These are phyloP conservation scores for Eimeria necatrix DNA, from an alignment of 169 alveolate genomes.

Conservation along the genomic window DNA sequence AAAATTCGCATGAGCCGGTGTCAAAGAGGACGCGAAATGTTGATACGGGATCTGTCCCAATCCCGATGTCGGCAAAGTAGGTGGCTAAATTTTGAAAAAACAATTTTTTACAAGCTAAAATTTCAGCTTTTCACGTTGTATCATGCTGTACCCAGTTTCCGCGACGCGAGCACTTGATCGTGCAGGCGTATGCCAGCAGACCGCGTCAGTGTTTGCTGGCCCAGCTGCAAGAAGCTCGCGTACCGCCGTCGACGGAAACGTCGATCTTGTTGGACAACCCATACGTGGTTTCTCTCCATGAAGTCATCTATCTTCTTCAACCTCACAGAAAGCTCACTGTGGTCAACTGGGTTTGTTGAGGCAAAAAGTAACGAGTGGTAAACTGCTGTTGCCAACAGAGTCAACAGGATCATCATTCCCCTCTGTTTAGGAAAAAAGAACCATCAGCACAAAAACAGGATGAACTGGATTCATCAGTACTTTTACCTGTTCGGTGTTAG, in stretches of 20 bases:
- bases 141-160: constrained; percentile 38
- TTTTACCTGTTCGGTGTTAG: neutral
- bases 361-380: constrained; percentile 16
- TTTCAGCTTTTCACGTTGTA: neutral
- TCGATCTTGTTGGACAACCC: constrained; percentile 36
- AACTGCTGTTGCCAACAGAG: neutral
- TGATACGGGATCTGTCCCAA: constrained; percentile 78
- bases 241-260: neutral
- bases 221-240: constrained; percentile 58
- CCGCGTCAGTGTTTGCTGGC: constrained; percentile 56
- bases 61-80: constrained; percentile 80
- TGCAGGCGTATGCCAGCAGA: constrained; percentile 77
- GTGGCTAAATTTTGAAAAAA: constrained; percentile 60
- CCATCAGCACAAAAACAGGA: neutral
- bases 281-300: constrained; percentile 69
- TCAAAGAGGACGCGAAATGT: constrained; percentile 81
- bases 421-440: neutral
- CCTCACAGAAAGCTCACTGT: constrained; percentile 61
- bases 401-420: neutral
- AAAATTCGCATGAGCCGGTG: constrained; percentile 84
- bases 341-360: constrained; percentile 32
- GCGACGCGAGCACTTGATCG: constrained; percentile 80
- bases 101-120: neutral
- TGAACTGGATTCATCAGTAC: neutral
- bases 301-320: constrained; percentile 46